Base-by-base conservation (phyloP, 805 yeast species). In the Suhomyces sp. region DNA sequence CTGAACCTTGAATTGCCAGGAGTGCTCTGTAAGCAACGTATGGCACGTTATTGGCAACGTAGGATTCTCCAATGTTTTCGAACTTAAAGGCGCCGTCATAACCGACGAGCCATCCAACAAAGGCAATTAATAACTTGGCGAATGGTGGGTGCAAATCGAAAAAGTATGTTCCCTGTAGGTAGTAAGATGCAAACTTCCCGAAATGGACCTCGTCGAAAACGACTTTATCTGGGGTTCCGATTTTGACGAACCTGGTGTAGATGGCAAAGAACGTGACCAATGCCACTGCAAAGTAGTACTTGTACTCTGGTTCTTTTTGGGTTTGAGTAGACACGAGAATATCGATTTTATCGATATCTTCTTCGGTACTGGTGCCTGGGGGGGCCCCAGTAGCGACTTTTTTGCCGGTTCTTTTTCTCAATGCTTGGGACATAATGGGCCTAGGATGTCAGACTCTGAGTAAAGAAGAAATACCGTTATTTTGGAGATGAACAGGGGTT, bases 101-200 rank as follows among this genome's bases (percentile, higher is more conserved):
- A 3, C 97, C 96, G 33, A 83, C 79, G 16, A 93, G 51, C 72
- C 82, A 88, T 27, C 98, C 99, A 25, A 83, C 87, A 39, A 81
- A 73, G 0, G 98, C 98, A 62, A 91, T 87, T 47, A 90, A 70
- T 58, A 93, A 71, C 60, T 93, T 93, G 36, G 96, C 98, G 61
- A 93, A 87, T 15, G 99, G 99, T 7, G 99, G 99, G 64, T 93
- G 99, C 34, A 93, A 79, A 63, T 93, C 99, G 54, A 93, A 93
- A 60, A 88, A 93, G 60, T 86, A 93, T 0, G 96, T 83, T 43
- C 96, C 74, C 60, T 91, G 85, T 40, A 91, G 65, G 60, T 91
- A 91, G 62, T 84, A 83, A 2, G 88, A 77, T 6, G 91, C 91
- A 58, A 84, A 84, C 51, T 84, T 84, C 23, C 95, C 95, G 51